Conservation (phyloP, 2,329 filamentous ascomycete genomes). For the Colletotrichum endophyticum region DNA sequence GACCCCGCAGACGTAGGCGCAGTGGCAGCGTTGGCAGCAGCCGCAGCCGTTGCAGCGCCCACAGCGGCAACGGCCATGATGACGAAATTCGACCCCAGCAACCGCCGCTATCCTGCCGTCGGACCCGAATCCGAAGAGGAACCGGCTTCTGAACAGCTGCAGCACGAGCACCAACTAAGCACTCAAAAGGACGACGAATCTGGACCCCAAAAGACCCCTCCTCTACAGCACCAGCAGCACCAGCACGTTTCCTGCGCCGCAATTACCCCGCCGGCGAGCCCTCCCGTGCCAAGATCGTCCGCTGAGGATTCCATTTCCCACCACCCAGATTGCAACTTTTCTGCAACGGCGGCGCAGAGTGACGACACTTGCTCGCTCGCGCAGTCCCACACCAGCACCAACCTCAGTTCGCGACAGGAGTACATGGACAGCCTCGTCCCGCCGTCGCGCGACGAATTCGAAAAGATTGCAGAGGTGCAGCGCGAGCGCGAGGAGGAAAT, state of each 20-base stretch:
- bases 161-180: background rate
- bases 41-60: background rate
- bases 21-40: background rate
- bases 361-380: constrained; percentile 19
- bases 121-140: background rate
- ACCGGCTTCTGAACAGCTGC: background rate
- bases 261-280: constrained; percentile 18
- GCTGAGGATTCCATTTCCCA: background rate
- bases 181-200: background rate
- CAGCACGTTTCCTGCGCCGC: constrained; percentile 3
- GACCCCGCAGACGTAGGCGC: background rate
- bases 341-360: constrained; percentile 2
- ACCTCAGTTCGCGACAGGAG: constrained; percentile 33
- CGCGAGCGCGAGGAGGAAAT: constrained; percentile 49
- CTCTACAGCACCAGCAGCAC: background rate
- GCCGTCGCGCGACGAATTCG: constrained; percentile 51
- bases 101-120: background rate
- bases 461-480: constrained; percentile 55
- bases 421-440: constrained; percentile 57
- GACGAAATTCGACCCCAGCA: constrained; percentile 10
- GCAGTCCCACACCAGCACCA: constrained; percentile 7
- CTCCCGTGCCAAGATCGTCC: constrained; percentile 9
- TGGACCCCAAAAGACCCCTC: constrained; percentile 3
- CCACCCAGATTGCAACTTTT: background rate
- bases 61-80: constrained; percentile 7